phyloP scores from a whole-genome alignment of 1,284 basidiomycete species.

The Vanrija pseudolonga region DNA sequence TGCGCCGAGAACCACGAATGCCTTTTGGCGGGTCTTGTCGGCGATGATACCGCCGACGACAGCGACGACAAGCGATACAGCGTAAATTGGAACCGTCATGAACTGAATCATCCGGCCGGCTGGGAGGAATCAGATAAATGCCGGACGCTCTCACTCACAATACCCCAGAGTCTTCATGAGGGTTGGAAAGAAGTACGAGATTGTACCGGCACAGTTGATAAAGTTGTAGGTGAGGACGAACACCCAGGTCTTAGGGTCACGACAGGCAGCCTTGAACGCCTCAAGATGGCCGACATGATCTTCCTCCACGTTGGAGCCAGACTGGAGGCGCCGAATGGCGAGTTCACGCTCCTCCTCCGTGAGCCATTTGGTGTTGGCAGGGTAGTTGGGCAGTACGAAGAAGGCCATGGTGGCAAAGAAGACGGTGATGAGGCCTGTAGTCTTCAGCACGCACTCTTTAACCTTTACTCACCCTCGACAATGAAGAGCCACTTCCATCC shows the following conservation, averaged over 20 bases:
- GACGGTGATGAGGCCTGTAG: constrained; percentile 26
- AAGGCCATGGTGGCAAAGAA: constrained; percentile 30
- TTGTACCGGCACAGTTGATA: constrained; percentile 21
- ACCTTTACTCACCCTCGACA: constrained; percentile 42
- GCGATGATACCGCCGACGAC: constrained; percentile 14
- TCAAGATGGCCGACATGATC: constrained; percentile 28
- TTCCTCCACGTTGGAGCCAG: constrained; percentile 24
- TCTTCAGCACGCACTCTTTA: constrained; percentile 21
- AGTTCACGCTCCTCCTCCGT: constrained; percentile 14
- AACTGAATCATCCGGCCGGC: constrained; percentile 23
- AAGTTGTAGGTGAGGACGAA: constrained; percentile 6
- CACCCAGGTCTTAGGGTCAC: constrained; percentile 42
- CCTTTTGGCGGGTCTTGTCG: constrained; percentile 13
- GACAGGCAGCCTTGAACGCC: constrained; percentile 34
- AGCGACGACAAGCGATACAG: constrained; percentile 13
- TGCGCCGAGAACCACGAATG: constrained; percentile 12
- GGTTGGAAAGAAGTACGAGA: constrained; percentile 33
- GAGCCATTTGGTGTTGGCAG: constrained; percentile 30
- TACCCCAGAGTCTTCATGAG: constrained; percentile 26
- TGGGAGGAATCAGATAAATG: background rate
- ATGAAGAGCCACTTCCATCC: constrained; percentile 46
- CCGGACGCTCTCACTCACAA: constrained; percentile 23
- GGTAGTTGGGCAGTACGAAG: constrained; percentile 43
- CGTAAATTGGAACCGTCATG: constrained; percentile 25
- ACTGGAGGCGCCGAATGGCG: constrained; percentile 10